These are phyloP conservation scores for Penicillium macrosclerotiorum DNA, from an alignment of 495 filamentous ascomycete species.

Conservation along the genomic window DNA sequence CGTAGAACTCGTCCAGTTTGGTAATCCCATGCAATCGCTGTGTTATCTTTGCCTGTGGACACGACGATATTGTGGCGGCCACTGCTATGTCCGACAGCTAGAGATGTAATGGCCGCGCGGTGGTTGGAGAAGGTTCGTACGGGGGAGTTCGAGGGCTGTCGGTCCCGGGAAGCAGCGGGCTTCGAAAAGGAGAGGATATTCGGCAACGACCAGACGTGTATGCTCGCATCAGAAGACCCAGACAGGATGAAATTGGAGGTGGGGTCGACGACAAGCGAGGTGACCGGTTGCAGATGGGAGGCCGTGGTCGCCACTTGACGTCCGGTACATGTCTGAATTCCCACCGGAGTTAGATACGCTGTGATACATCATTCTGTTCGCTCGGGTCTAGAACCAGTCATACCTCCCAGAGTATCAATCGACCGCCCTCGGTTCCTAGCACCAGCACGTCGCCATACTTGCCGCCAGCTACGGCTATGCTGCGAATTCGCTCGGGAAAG, in stretches of 20 bases:
- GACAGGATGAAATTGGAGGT: constrained; percentile 79
- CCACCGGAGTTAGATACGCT: constrained; percentile 2
- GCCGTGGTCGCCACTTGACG: constrained; percentile 83
- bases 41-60: constrained; percentile 76
- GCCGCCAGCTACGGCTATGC: constrained; percentile 59
- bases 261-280: constrained; percentile 67
- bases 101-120: constrained; percentile 70
- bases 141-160: constrained; percentile 48
- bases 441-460: constrained; percentile 67
- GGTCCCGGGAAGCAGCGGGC: constrained; percentile 31
- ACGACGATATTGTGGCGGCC: constrained; percentile 72
- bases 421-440: constrained; percentile 82
- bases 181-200: constrained; percentile 66
- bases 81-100: constrained; percentile 64
- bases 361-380: constrained; percentile 6
- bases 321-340: constrained; percentile 71
- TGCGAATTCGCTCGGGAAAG: constrained; percentile 80
- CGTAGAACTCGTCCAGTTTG: constrained; percentile 69
- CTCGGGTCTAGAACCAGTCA: constrained; percentile 18
- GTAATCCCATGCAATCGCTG: constrained; percentile 87
- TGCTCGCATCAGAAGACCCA: constrained; percentile 82
- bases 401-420: constrained; percentile 92
- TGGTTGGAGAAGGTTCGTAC: constrained; percentile 74
- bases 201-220: constrained; percentile 85
- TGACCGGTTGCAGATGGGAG: constrained; percentile 83